Percentiles rank a stretch among this genome's conserved stretches.
phyloP scores from a whole-genome alignment of 768 basidiomycete species.

The Lactifluus rugatus region DNA sequence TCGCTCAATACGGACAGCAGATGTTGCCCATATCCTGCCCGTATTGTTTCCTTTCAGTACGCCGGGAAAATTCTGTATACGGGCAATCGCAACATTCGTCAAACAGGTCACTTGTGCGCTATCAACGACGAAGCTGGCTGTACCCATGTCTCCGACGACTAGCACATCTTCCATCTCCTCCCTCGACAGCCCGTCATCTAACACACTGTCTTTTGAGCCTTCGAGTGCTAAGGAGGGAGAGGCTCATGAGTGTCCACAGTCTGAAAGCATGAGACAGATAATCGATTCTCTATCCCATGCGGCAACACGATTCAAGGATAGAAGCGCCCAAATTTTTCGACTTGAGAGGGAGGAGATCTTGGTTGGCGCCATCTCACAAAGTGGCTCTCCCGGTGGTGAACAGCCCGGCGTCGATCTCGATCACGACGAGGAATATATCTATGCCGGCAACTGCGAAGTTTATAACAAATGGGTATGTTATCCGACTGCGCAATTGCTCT shows the following conservation, averaged over 20 bases:
- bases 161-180: neutral
- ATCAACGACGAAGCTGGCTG: neutral
- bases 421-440: slow-evolving; percentile 3
- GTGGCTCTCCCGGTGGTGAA: neutral
- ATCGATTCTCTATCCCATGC: neutral
- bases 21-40: slow-evolving; percentile 65
- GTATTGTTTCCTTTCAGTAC: slow-evolving; percentile 67
- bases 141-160: neutral
- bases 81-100: slow-evolving; percentile 66
- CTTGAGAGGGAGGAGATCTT: neutral
- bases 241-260: too few species aligned
- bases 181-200: neutral
- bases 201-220: neutral
- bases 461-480: slow-evolving; percentile 40
- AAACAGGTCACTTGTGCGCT: slow-evolving; percentile 53
- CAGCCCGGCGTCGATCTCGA: slow-evolving; percentile 2
- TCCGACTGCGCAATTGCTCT: neutral
- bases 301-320: neutral
- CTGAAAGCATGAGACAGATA: neutral
- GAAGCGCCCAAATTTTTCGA: neutral
- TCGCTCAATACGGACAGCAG: slow-evolving; percentile 27
- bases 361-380: slow-evolving; percentile 3
- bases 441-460: slow-evolving; percentile 52
- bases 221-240: too few species aligned
- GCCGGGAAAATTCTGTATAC: slow-evolving; percentile 71